Evolutionary conservation across 2,329 filamentous ascomycete species (phyloP).

Genomic region (Colletotrichum sp.): DNA sequence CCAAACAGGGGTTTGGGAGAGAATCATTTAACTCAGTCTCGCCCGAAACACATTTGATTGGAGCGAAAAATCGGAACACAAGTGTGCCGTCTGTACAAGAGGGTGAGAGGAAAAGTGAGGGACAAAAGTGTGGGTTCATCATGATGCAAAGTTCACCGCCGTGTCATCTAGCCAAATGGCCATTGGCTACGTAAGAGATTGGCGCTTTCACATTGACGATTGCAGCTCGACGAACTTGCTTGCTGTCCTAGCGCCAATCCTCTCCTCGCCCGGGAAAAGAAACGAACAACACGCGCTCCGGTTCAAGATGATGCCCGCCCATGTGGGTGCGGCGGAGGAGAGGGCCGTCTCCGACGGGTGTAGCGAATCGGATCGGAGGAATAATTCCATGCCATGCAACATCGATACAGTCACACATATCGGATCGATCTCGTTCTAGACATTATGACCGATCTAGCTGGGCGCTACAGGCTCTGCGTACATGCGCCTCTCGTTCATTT

Average conservation of each 20-base stretch:
- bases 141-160: background rate
- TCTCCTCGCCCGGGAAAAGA: background rate
- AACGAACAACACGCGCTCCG: background rate
- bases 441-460: background rate
- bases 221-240: background rate
- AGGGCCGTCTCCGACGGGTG: background rate
- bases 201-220: background rate
- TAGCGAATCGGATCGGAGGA: background rate
- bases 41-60: background rate
- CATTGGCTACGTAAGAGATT: background rate
- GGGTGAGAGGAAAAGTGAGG: background rate
- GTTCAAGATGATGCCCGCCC: background rate
- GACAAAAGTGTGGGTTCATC: background rate
- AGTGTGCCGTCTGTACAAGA: background rate
- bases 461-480: background rate
- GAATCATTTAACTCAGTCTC: background rate
- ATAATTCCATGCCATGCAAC: background rate
- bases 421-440: background rate
- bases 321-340: background rate
- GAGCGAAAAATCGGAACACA: background rate
- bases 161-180: background rate
- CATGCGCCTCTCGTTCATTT: background rate
- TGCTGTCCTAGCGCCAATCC: background rate
- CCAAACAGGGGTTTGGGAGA: background rate
- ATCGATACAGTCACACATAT: background rate